A percentile compares a stretch with the other conserved stretches of the same genome.
Conservation (phyloP, 192 early-diverging fungal genomes). For the Bifiguratus adelaidae region DNA sequence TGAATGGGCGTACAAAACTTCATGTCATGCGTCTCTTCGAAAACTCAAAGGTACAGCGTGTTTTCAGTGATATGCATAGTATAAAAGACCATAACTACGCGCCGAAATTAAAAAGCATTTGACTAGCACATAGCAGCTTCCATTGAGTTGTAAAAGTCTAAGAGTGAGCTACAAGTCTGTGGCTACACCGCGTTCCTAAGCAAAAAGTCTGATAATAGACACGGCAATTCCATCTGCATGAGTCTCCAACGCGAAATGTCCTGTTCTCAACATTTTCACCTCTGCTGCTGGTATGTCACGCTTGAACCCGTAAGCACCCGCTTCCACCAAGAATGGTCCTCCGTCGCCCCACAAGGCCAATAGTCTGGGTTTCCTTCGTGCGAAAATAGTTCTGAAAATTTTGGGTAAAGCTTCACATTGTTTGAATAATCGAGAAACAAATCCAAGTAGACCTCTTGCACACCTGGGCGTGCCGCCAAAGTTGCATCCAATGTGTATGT, state of each 20-base stretch:
- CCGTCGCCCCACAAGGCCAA: constrained; percentile 1
- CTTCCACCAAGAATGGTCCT: not conserved
- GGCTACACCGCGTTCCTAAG: no score
- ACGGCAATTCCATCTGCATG: not conserved
- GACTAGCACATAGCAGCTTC: no score
- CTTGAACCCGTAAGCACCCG: constrained; percentile 1
- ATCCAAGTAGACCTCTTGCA: constrained; percentile 4
- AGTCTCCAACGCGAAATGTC: constrained; percentile 1
- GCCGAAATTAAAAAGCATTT: no score
- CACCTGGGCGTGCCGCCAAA: constrained; percentile 2
- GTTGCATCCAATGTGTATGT: constrained; percentile 5
- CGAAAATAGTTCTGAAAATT: not conserved
- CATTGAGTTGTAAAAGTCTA: no score
- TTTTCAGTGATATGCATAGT: no score
- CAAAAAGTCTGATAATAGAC: not conserved
- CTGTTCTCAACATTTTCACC: not conserved
- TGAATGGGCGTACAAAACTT: no score
- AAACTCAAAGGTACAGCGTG: no score
- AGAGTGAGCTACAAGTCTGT: no score
- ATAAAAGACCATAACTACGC: no score
- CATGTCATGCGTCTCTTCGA: no score
- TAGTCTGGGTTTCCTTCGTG: not conserved
- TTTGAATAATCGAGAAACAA: constrained; percentile 3
- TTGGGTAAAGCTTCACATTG: constrained; percentile 1
- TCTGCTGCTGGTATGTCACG: not conserved